Evolutionary conservation across 805 yeast genomes (phyloP).

Genomic region (Millerozyma acaciae): DNA sequence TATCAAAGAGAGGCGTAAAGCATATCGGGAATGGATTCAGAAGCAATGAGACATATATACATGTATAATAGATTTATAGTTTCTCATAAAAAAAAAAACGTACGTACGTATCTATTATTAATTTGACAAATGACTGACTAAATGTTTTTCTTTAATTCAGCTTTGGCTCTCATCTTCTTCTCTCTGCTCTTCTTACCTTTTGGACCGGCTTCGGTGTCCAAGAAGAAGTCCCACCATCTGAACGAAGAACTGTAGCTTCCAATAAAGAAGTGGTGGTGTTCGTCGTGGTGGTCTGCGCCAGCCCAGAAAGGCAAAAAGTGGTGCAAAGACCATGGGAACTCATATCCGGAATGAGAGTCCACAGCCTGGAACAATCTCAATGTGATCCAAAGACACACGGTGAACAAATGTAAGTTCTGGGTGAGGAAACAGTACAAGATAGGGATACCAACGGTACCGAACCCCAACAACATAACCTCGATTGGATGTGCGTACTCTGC

Average conservation of each 20-base stretch:
- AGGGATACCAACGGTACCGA: slow-evolving; percentile 61
- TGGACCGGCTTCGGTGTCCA: slow-evolving; percentile 57
- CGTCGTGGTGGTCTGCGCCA: slow-evolving; percentile 61
- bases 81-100: background rate
- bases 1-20: slow-evolving; percentile 40
- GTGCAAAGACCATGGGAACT: slow-evolving; percentile 59
- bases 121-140: background rate
- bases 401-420: slow-evolving; percentile 48
- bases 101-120: background rate
- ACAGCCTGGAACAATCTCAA: slow-evolving; percentile 56
- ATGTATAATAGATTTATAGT: background rate
- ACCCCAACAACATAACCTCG: slow-evolving; percentile 54
- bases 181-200: slow-evolving; percentile 48
- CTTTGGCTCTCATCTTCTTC: slow-evolving; percentile 35
- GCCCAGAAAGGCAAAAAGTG: slow-evolving; percentile 61
- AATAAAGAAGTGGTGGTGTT: slow-evolving; percentile 57
- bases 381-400: slow-evolving; percentile 50
- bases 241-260: slow-evolving; percentile 57
- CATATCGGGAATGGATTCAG: slow-evolving; percentile 37
- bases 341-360: slow-evolving; percentile 60
- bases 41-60: background rate
- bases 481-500: slow-evolving; percentile 62
- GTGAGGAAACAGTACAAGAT: slow-evolving; percentile 49
- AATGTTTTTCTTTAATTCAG: slow-evolving; percentile 22
- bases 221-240: slow-evolving; percentile 53